Evolutionary conservation across 73 alveolate species (phyloP).

Genomic region (Uronychia setigera): DNA sequence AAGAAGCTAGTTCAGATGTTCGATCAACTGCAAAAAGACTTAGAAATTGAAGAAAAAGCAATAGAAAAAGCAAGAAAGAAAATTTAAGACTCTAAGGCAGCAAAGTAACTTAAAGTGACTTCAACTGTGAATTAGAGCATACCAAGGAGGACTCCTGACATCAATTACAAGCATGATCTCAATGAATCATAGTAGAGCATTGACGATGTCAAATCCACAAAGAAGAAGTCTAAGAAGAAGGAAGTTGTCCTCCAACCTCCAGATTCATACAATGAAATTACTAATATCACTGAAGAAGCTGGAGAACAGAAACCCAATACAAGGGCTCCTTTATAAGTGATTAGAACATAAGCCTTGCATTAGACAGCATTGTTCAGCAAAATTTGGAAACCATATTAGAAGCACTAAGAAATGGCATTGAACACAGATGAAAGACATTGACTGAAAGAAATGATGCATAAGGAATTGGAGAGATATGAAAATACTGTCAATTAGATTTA

Average conservation of each 20-base stretch:
- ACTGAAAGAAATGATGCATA: neutral
- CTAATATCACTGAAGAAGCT: too few species aligned
- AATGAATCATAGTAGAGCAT: too few species aligned
- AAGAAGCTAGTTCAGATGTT: neutral
- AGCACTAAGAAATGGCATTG: neutral
- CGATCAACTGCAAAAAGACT: neutral
- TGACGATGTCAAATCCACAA: too few species aligned
- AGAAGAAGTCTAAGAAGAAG: too few species aligned
- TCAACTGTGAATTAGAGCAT: neutral
- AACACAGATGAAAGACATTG: neutral
- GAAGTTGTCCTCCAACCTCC: too few species aligned
- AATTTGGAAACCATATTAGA: neutral
- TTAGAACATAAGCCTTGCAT: neutral
- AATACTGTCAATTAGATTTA: neutral
- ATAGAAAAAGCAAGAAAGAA: neutral
- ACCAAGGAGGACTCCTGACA: neutral
- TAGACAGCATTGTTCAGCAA: constrained; percentile 1
- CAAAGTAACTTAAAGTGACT: neutral
- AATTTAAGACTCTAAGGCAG: neutral
- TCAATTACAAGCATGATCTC: neutral
- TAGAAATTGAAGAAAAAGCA: neutral
- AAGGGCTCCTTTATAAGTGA: neutral
- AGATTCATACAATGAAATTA: too few species aligned
- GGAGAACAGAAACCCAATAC: too few species aligned
- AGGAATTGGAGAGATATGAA: neutral